A percentile compares a stretch with the other conserved stretches of the same genome.
phyloP scores from a whole-genome alignment of 768 basidiomycete genomes.

The Kwoniella pini region DNA sequence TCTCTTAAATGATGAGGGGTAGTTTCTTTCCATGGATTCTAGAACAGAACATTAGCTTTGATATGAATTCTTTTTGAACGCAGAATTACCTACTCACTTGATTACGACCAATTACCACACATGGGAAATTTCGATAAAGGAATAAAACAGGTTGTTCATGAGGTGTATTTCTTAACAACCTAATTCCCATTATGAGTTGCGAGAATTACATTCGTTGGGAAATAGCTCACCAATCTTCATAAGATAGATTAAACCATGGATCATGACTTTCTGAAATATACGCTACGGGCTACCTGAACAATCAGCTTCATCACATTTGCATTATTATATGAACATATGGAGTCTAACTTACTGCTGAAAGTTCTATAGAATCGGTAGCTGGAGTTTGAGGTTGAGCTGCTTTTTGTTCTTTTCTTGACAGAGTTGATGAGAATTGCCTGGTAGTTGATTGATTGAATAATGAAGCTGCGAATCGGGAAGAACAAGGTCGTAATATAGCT shows the following conservation, averaged over 20 bases:
- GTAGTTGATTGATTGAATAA: constrained; percentile 2
- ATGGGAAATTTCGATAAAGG: constrained; percentile 82
- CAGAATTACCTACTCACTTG: constrained; percentile 56
- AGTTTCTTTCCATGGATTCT: constrained; percentile 98
- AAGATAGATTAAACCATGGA: constrained; percentile 84
- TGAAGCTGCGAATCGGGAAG: constrained; percentile 30
- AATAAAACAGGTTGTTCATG: constrained; percentile 71
- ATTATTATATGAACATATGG: background rate
- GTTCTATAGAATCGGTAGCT: constrained; percentile 40
- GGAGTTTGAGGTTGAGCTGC: constrained; percentile 38
- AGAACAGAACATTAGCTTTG: background rate
- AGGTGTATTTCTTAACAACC: constrained; percentile 77
- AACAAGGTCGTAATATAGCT: constrained; percentile 26
- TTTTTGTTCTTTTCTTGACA: constrained; percentile 19
- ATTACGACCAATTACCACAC: constrained; percentile 90
- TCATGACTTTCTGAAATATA: constrained; percentile 71
- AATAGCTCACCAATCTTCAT: constrained; percentile 78
- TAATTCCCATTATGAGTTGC: constrained; percentile 42
- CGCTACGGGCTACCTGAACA: constrained; percentile 38
- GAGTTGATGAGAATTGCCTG: constrained; percentile 9
- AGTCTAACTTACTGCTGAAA: constrained; percentile 26
- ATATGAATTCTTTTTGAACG: background rate
- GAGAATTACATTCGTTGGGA: background rate
- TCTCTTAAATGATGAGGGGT: constrained; percentile 66
- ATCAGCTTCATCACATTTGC: background rate